Evolutionary conservation across 164 flowering plant species (phyloP).

Genomic region (Platanus orientalis): DNA sequence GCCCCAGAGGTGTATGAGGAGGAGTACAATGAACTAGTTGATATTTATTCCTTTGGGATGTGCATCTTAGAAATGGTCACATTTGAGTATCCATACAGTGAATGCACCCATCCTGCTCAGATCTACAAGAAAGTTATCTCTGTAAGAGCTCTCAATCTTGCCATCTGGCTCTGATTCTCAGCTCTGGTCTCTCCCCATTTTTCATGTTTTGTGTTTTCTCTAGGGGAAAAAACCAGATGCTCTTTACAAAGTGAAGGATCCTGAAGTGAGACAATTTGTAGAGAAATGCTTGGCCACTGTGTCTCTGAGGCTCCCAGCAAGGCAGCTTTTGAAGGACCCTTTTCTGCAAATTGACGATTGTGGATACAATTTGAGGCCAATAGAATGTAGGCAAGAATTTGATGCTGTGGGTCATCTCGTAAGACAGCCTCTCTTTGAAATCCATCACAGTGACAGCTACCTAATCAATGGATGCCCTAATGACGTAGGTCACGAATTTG

Average conservation of each 20-base stretch:
- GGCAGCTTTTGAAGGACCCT: constrained; percentile 81
- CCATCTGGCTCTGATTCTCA: background rate
- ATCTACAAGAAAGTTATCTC: too few species aligned
- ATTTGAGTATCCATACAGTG: too few species aligned
- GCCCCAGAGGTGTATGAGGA: too few species aligned
- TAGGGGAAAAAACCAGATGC: constrained; percentile 92
- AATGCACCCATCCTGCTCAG: too few species aligned
- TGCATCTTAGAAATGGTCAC: too few species aligned
- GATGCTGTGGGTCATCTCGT: too few species aligned
- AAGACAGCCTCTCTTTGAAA: too few species aligned
- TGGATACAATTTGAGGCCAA: constrained; percentile 35
- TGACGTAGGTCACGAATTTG: constrained; percentile 32
- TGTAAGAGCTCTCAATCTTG: constrained; percentile 18
- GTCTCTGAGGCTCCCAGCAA: constrained; percentile 67
- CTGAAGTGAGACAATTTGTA: constrained; percentile 73
- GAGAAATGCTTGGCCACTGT: constrained; percentile 89
- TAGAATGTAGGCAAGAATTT: too few species aligned
- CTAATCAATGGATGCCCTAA: constrained; percentile 30
- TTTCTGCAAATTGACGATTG: constrained; percentile 74
- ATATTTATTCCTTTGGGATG: too few species aligned
- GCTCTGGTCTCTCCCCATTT: background rate
- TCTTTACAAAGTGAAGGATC: constrained; percentile 72
- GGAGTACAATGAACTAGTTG: too few species aligned
- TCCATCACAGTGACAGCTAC: constrained; percentile 9
- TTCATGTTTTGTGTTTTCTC: constrained; percentile 5